phyloP scores from a whole-genome alignment of 1,284 basidiomycete genomes.

The Nidula niveotomentosa region DNA sequence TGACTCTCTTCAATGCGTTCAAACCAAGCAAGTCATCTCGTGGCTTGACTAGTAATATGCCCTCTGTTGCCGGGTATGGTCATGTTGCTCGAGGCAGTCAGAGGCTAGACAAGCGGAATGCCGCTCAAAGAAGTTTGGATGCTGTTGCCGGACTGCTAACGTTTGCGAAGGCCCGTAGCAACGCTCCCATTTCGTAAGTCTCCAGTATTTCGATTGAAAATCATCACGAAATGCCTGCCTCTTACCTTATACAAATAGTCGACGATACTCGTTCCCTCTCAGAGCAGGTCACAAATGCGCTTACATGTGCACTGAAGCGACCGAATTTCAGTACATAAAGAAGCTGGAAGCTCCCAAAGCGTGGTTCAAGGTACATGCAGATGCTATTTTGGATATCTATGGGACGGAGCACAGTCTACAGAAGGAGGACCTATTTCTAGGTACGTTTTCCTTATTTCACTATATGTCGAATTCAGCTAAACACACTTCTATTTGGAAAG shows the following conservation, averaged over 20 bases:
- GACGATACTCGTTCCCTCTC: slow-evolving; percentile 60
- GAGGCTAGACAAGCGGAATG: slow-evolving; percentile 51
- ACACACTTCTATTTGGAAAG: not conserved
- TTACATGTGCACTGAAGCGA: slow-evolving; percentile 65
- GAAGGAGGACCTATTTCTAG: slow-evolving; percentile 70
- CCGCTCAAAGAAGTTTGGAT: slow-evolving; percentile 48
- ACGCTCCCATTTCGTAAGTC: slow-evolving; percentile 12
- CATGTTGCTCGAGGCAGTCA: slow-evolving; percentile 42
- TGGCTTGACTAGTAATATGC: slow-evolving; percentile 33
- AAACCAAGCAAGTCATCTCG: slow-evolving; percentile 43
- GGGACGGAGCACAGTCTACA: slow-evolving; percentile 52
- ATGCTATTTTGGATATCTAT: slow-evolving; percentile 58
- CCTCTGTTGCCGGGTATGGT: slow-evolving; percentile 58
- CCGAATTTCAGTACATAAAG: slow-evolving; percentile 66
- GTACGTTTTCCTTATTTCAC: slow-evolving; percentile 35
- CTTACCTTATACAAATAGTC: slow-evolving; percentile 21
- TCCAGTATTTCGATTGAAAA: slow-evolving; percentile 24
- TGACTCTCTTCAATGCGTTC: slow-evolving; percentile 70
- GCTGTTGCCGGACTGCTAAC: slow-evolving; percentile 52
- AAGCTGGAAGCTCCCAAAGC: slow-evolving; percentile 57
- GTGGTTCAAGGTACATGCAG: slow-evolving; percentile 74
- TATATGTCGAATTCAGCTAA: not conserved
- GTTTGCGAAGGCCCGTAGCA: slow-evolving; percentile 28
- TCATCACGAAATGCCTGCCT: slow-evolving; percentile 10
- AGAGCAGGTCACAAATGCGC: slow-evolving; percentile 65